A percentile compares a stretch with the other conserved stretches of the same genome.
phyloP scores from a whole-genome alignment of 805 yeast genomes.

The Candida xyloterini region DNA sequence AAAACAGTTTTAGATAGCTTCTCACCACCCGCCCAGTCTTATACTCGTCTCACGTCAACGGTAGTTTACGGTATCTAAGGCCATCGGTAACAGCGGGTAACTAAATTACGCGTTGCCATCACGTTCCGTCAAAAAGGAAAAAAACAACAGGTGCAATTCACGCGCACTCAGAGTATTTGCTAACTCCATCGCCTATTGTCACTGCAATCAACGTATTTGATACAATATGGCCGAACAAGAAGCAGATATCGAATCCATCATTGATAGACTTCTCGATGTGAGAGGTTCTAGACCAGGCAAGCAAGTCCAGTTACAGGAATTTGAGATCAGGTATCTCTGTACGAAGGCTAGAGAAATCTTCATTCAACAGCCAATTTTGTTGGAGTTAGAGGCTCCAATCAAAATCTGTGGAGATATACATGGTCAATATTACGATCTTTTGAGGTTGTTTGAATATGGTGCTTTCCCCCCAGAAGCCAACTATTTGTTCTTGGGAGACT shows the following conservation, averaged over 20 bases:
- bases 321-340: constrained; percentile 91
- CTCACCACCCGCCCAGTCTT: constrained; percentile 1
- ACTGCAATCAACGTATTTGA: constrained; percentile 3
- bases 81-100: constrained; percentile 16
- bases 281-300: constrained; percentile 98
- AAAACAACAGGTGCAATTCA: constrained; percentile 1
- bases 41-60: constrained; percentile 3
- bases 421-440: constrained; percentile 95
- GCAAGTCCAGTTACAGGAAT: constrained; percentile 90
- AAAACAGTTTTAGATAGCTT: constrained; percentile 9
- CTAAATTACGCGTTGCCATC: constrained; percentile 11
- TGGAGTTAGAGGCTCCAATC: constrained; percentile 96
- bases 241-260: constrained; percentile 94
- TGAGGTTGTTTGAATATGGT: constrained; percentile 95
- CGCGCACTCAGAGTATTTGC: constrained; percentile 6
- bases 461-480: constrained; percentile 99
- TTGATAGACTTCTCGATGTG: constrained; percentile 93
- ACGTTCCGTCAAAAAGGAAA: constrained; percentile 7
- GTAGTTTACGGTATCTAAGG: constrained; percentile 4
- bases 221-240: constrained; percentile 42
- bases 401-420: constrained; percentile 98
- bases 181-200: constrained; percentile 8
- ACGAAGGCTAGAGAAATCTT: constrained; percentile 97
- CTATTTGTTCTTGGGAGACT: constrained; percentile 93
- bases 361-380: constrained; percentile 93